Evolutionary conservation across 306 rosid genomes (phyloP), one percentile per base, ranked within the genome.

Genomic region (Inga laurina): DNA sequence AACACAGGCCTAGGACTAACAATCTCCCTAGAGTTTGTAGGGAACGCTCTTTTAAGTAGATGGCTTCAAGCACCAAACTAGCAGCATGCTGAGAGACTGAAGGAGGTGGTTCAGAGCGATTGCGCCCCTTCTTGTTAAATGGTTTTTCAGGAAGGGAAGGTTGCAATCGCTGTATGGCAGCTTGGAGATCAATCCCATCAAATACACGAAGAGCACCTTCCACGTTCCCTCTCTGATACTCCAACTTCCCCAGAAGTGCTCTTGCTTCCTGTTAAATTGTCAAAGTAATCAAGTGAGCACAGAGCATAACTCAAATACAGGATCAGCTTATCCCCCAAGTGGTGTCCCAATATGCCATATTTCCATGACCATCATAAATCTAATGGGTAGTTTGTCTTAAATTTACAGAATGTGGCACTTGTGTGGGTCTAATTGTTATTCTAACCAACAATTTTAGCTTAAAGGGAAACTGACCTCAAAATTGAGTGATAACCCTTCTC

Each of bases 241-340:
- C 99, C 81, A 97, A 90, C 92, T 97, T 97, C 48, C 99, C 99
- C 46, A 97, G 98, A 87, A 97, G 99, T 78, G 99, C 93, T 86
- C 99, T 90, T 87, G 99, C 99, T 92, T 97, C 99, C 99, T 95
- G 90, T 77, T 22, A 82, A 69, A 59, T 68, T 79, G 77, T 79
- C 79, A 51, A 74, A 75, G 51, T 4, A 39, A 61, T 43, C 19
- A 51, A 51, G 78, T 74, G 24, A 51, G 30, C 46, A 74, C 7
- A 62, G 46, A 54, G 48, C 79, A 30, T 48, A 75, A 32, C 79
- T 35, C 78, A 74, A 75, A 67, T 11, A 44, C 45, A 37, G 37
- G 21, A 66, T 45, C 61, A 74, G 54, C 43, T 78, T 74, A 68
- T 72, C 64, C 74, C 52, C 45, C 37, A 35, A 14, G 56, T 44